These are phyloP conservation scores for Sporothrix mexicana DNA, from an alignment of 2,329 filamentous ascomycete species.

Conservation along the genomic window DNA sequence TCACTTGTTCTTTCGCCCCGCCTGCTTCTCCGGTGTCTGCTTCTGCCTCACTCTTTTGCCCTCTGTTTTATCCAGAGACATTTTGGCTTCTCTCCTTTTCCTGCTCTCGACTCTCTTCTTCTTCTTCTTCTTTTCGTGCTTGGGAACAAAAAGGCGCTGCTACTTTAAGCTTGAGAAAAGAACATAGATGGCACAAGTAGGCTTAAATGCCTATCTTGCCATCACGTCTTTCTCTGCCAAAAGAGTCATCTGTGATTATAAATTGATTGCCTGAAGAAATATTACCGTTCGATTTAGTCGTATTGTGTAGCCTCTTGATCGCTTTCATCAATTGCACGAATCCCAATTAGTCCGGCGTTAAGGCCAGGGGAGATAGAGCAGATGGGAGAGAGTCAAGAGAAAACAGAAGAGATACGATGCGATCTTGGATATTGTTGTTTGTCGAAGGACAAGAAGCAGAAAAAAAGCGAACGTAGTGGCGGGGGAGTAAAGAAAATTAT, in stretches of 20 bases:
- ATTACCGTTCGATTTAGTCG: not conserved
- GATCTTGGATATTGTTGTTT: not conserved
- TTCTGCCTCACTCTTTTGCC: not conserved
- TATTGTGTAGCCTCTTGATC: not conserved
- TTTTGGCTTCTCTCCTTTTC: slow-evolving; percentile 1
- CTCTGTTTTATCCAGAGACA: slow-evolving; percentile 15
- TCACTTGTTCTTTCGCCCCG: not conserved
- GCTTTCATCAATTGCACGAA: not conserved
- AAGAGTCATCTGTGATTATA: not conserved
- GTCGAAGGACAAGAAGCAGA: not conserved
- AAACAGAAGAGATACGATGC: not conserved
- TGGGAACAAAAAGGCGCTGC: not conserved
- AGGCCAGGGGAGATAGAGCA: not conserved
- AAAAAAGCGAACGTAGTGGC: too few relatives aligned
- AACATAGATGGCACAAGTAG: not conserved
- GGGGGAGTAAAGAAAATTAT: not conserved
- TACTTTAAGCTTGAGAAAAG: slow-evolving; percentile 9
- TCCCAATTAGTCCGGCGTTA: not conserved
- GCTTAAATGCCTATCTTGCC: not conserved
- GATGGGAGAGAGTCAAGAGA: not conserved
- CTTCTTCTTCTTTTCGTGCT: slow-evolving; percentile 15
- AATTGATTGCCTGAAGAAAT: slow-evolving; percentile 1
- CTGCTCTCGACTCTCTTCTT: not conserved
- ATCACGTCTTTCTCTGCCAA: not conserved
- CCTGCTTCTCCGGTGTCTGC: not conserved